Evolutionary conservation across 2,329 filamentous ascomycete species (phyloP), one percentile per base, ranked within the genome.

Genomic region (Coniella lustricola): DNA sequence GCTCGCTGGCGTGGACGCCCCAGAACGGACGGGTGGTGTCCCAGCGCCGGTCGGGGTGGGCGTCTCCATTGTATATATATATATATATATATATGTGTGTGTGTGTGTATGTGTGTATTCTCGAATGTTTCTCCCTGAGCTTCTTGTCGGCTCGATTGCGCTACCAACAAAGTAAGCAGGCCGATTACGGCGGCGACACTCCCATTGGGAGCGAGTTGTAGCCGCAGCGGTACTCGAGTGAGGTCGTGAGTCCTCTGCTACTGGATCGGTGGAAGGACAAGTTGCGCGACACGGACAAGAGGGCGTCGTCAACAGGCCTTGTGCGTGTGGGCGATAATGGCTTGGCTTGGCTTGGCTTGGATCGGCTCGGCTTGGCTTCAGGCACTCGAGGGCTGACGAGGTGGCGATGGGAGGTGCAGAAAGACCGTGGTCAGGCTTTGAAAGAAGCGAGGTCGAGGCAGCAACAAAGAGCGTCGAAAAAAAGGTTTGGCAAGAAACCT

Each of bases 1-100:
- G 49, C 51, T 52, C 39, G 8, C 45, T 34, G 52, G 52, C 25
- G 52, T 51, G 17, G 45, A 51, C 25, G 46, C 41, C 29, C 52
- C 52, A n/a, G 49, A 52, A 29, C 31, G 25, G 13, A 13, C 40
- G 7, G 20, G 44, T 32, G 49, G 49, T 12, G 51, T 51, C 20
- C 37, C 32, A 4, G 36, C 46, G 37, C 48, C 49, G 37, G 49
- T 52, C 12, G 49, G 45, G 34, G 52, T 51, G 35, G 41, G 44
- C 29, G 34, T 44, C 33, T 48, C 52, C 52, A 54, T 54, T 25
- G 49, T 37, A 46, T 31, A 22, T 25, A 43, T 35, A 12, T 16
- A n/a, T n/a, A n/a, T n/a, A n/a, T n/a, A n/a, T n/a, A n/a, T n/a
- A n/a, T n/a, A n/a, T n/a, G n/a, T n/a, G n/a, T n/a, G n/a, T n/a